Conservation (phyloP, 2,329 filamentous ascomycete genomes). For the Salinomyces thailandicus region DNA sequence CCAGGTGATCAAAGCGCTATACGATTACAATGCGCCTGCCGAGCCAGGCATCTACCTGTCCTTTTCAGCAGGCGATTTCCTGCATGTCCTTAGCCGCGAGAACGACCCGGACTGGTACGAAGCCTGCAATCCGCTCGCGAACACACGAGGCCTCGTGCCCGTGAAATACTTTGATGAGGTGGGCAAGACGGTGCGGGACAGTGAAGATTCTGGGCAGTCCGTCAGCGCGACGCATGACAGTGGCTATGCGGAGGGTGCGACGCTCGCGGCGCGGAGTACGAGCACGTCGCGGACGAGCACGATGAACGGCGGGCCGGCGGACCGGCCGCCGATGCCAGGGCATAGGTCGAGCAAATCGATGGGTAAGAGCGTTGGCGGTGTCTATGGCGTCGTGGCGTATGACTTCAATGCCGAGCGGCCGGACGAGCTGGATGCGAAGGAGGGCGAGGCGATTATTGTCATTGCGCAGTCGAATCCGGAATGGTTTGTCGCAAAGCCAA, state of each 20-base stretch:
- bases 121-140: constrained; percentile 87
- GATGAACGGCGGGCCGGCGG: constrained; percentile 13
- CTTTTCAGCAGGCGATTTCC: constrained; percentile 93
- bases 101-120: constrained; percentile 96
- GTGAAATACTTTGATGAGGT: constrained; percentile 89
- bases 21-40: constrained; percentile 69
- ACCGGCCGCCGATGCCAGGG: constrained; percentile 17
- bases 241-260: constrained; percentile 59
- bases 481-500: constrained; percentile 99
- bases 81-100: constrained; percentile 93
- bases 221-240: constrained; percentile 68
- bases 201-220: constrained; percentile 42
- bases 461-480: constrained; percentile 97
- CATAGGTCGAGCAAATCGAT: constrained; percentile 30
- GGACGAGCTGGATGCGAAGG: constrained; percentile 92
- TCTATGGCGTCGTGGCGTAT: constrained; percentile 94
- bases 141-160: constrained; percentile 81
- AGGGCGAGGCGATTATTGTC: constrained; percentile 92
- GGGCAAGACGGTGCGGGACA: constrained; percentile 85
- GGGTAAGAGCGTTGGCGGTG: constrained; percentile 55
- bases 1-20: constrained; percentile 92
- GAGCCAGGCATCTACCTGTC: constrained; percentile 56
- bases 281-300: constrained; percentile 26
- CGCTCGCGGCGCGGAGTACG: constrained; percentile 15
- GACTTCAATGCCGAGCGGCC: constrained; percentile 90